Percentiles rank a stretch among this genome's conserved stretches.
Conservation (phyloP, 1,139 yeast species). For the Kluyveromyces sp. region DNA sequence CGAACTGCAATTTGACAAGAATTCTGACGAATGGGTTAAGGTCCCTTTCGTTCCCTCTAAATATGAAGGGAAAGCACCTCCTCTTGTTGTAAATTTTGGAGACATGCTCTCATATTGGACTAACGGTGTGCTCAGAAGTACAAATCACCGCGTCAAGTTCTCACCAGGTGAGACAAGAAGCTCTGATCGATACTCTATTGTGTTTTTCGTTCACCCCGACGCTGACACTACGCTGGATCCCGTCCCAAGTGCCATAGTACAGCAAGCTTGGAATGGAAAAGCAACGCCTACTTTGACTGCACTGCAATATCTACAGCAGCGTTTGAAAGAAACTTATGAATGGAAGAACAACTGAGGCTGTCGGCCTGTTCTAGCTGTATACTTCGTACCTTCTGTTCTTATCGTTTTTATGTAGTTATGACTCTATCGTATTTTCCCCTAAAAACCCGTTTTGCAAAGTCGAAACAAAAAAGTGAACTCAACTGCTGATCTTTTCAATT, state of each 20-base stretch:
- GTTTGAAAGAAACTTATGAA: constrained; percentile 61
- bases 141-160: constrained; percentile 66
- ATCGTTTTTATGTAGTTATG: too few relatives aligned
- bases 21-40: constrained; percentile 46
- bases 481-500: too few relatives aligned
- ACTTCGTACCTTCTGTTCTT: too few relatives aligned
- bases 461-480: too few relatives aligned
- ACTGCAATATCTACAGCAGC: constrained; percentile 53
- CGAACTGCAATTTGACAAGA: constrained; percentile 49
- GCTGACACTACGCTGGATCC: constrained; percentile 59
- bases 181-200: constrained; percentile 72
- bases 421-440: too few relatives aligned
- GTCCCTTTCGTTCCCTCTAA: constrained; percentile 47
- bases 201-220: constrained; percentile 75
- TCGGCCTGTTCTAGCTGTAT: neutral
- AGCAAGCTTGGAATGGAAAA: constrained; percentile 38
- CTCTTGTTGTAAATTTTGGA: constrained; percentile 72
- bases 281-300: constrained; percentile 55
- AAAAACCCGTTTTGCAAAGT: too few relatives aligned
- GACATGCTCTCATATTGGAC: constrained; percentile 79
- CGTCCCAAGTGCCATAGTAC: constrained; percentile 55
- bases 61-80: constrained; percentile 45
- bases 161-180: constrained; percentile 47
- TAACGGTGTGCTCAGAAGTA: constrained; percentile 61
- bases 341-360: neutral